Percentiles rank a stretch among this genome's conserved stretches.
These are phyloP conservation scores for Phytophthora cajani DNA, from an alignment of 352 stramenopile genomes.

Conservation along the genomic window DNA sequence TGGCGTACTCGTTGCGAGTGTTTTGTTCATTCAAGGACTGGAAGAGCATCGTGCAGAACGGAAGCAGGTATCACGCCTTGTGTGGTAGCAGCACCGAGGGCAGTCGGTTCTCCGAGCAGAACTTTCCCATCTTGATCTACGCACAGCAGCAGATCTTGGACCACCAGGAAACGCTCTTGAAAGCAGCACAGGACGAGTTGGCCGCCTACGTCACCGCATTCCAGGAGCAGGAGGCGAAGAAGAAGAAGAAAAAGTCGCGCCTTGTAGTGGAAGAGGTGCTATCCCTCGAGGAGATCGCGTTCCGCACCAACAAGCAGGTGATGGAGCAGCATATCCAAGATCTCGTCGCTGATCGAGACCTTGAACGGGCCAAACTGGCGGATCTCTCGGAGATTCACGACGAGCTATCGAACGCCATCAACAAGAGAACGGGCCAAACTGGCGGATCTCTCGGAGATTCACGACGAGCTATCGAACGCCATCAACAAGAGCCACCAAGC, in stretches of 20 bases:
- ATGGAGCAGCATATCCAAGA: conserved; percentile 50
- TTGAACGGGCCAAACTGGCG: conserved; percentile 34
- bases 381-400: conserved; percentile 35
- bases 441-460: conserved; percentile 23
- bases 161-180: conserved; percentile 40
- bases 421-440: conserved; percentile 62
- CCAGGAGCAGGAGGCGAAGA: conserved; percentile 68
- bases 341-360: conserved; percentile 31
- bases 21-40: conserved; percentile 50
- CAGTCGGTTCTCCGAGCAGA: conserved; percentile 64
- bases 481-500: conserved; percentile 75
- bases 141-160: conserved; percentile 70
- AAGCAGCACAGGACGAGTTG: conserved; percentile 38
- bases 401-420: conserved; percentile 48
- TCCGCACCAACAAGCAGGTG: conserved; percentile 45
- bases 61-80: conserved; percentile 59
- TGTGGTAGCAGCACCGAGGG: conserved; percentile 36
- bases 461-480: conserved; percentile 41
- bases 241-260: conserved; percentile 87
- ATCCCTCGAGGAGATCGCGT: conserved; percentile 67
- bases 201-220: conserved; percentile 52
- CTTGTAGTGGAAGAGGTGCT: conserved; percentile 76
- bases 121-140: conserved; percentile 63
- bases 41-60: conserved; percentile 63
- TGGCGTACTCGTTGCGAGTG: conserved; percentile 46